A percentile compares a stretch with the other conserved stretches of the same genome.
These are phyloP conservation scores for Aspergillus vadensis DNA, from an alignment of 2,329 filamentous ascomycete genomes.

Conservation along the genomic window DNA sequence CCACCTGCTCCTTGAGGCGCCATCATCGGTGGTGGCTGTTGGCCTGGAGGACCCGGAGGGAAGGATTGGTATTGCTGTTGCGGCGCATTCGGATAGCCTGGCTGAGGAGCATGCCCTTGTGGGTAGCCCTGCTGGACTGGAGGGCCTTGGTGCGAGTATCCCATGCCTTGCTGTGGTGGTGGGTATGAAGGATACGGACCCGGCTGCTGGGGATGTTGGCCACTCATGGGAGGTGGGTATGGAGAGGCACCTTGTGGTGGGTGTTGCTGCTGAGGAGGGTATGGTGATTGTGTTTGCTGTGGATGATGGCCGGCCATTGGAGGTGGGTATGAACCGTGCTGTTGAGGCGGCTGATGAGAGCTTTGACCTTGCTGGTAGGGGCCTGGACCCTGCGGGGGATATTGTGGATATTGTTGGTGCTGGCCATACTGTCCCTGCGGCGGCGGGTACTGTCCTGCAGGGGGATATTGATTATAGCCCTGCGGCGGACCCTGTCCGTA, in stretches of 20 bases:
- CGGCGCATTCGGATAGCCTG: background rate
- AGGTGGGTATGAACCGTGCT: slow-evolving; percentile 3
- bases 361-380: background rate
- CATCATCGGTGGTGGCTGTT: slow-evolving; percentile 8
- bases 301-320: background rate
- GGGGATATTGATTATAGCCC: slow-evolving; percentile 1
- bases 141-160: slow-evolving; percentile 2
- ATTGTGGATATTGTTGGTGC: background rate
- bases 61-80: slow-evolving; percentile 6
- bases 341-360: slow-evolving; percentile 1
- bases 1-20: background rate
- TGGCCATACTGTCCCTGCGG: background rate
- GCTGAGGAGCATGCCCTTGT: background rate
- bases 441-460: background rate
- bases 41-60: slow-evolving; percentile 10
- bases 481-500: slow-evolving; percentile 1
- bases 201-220: background rate
- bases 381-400: background rate
- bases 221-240: background rate
- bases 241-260: background rate
- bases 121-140: background rate
- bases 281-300: slow-evolving; percentile 1
- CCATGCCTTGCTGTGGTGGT: background rate
- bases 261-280: background rate
- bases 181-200: background rate